phyloP scores from a whole-genome alignment of 1,284 basidiomycete species.

The Peniophora sp. region DNA sequence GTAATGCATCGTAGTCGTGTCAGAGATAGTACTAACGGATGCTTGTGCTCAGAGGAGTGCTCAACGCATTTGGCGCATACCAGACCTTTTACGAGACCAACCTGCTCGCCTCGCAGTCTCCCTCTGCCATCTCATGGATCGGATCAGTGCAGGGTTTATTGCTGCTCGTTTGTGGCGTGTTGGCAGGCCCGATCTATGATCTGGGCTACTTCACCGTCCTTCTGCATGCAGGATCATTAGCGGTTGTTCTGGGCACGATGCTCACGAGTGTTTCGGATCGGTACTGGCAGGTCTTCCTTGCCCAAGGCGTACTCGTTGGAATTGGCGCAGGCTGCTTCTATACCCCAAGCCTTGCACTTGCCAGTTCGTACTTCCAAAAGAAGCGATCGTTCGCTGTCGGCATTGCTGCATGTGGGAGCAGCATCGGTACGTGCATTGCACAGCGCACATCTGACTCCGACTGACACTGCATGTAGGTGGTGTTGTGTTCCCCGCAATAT shows the following conservation, averaged over 20 bases:
- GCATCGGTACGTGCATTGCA: conserved; percentile 32
- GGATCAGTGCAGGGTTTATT: conserved; percentile 13
- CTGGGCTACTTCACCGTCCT: conserved; percentile 9
- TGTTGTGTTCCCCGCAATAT: conserved; percentile 17
- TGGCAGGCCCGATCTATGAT: conserved; percentile 14
- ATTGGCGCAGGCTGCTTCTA: conserved; percentile 52
- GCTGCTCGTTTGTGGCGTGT: conserved; percentile 8
- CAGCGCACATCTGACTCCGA: neutral
- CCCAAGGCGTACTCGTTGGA: conserved; percentile 53
- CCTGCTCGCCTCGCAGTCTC: conserved; percentile 6
- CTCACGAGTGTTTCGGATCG: conserved; percentile 45
- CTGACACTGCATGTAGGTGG: conserved; percentile 10
- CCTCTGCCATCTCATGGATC: conserved; percentile 15
- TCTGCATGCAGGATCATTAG: conserved; percentile 10
- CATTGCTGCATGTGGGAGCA: conserved; percentile 11
- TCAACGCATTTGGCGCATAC: conserved; percentile 15
- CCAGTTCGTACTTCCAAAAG: conserved; percentile 11
- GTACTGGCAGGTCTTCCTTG: conserved; percentile 52
- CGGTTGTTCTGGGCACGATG: conserved; percentile 33
- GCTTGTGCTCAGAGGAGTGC: conserved; percentile 10
- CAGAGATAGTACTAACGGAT: neutral
- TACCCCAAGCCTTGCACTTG: conserved; percentile 8
- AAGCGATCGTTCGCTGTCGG: conserved; percentile 16
- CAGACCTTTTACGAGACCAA: conserved; percentile 12
- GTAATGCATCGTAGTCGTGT: neutral